These are phyloP conservation scores for Aureobasidium mangrovei DNA, from an alignment of 2,329 filamentous ascomycete genomes.

Conservation along the genomic window DNA sequence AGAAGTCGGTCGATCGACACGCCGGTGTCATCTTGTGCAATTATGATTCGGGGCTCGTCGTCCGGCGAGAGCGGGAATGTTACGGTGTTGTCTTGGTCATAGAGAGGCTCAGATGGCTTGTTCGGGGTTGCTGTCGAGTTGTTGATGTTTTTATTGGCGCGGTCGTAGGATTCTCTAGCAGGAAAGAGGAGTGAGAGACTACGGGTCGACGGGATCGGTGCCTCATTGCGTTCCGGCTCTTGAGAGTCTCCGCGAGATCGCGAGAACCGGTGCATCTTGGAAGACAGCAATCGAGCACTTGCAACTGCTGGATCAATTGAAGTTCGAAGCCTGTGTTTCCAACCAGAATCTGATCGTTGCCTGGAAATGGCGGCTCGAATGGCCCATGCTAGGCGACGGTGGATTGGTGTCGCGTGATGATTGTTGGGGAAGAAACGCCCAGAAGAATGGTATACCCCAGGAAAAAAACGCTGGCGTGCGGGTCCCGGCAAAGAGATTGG, in stretches of 20 bases:
- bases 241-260: slow-evolving; percentile 3
- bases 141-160: slow-evolving; percentile 1
- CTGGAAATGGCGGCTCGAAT: slow-evolving; percentile 1
- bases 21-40: slow-evolving; percentile 34
- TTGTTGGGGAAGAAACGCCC: slow-evolving; percentile 7
- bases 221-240: slow-evolving; percentile 7
- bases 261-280: slow-evolving; percentile 7
- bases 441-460: slow-evolving; percentile 10
- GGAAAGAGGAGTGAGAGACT: slow-evolving; percentile 10
- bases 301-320: not conserved
- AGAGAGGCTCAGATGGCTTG: not conserved
- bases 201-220: not conserved
- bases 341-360: slow-evolving; percentile 1
- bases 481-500: not conserved
- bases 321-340: not conserved
- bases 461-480: not conserved
- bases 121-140: not conserved
- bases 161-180: slow-evolving; percentile 2
- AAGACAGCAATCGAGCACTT: not conserved
- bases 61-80: slow-evolving; percentile 34
- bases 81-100: slow-evolving; percentile 25
- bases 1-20: slow-evolving; percentile 30
- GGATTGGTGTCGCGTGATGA: slow-evolving; percentile 9
- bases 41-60: slow-evolving; percentile 35
- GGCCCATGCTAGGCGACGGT: slow-evolving; percentile 9